These are phyloP conservation scores for Rhizopogon vinicolor DNA, from an alignment of 768 basidiomycete genomes.

Conservation along the genomic window DNA sequence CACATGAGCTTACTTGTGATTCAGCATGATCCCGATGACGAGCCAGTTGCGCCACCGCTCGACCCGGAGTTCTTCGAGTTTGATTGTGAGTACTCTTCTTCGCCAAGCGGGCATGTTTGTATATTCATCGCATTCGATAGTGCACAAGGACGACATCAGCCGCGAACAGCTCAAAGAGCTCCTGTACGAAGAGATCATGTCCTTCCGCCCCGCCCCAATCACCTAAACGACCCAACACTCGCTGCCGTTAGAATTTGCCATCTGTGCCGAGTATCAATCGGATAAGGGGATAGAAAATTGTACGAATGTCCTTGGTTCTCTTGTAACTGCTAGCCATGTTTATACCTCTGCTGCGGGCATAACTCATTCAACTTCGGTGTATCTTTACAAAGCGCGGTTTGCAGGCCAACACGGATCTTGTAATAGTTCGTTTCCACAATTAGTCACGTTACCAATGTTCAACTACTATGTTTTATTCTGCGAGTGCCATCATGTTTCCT, in stretches of 20 bases:
- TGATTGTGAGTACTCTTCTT: constrained; percentile 56
- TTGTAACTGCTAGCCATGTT: too few relatives aligned
- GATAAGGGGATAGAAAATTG: background rate
- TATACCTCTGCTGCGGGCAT: too few relatives aligned
- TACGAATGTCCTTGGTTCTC: too few relatives aligned
- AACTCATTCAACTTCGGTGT: too few relatives aligned
- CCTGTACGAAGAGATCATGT: constrained; percentile 92
- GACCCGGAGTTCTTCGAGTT: constrained; percentile 97
- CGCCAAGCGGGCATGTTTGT: background rate
- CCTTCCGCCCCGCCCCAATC: constrained; percentile 69
- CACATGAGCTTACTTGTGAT: constrained; percentile 4
- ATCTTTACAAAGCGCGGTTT: too few relatives aligned
- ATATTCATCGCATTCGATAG: constrained; percentile 30
- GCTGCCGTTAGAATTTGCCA: background rate
- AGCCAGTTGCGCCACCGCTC: constrained; percentile 93
- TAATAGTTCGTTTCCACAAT: too few relatives aligned
- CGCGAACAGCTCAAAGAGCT: constrained; percentile 94
- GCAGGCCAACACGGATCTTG: too few relatives aligned
- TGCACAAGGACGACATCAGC: constrained; percentile 94
- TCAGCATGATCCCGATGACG: constrained; percentile 94
- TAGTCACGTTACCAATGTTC: too few relatives aligned
- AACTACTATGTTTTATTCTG: too few relatives aligned
- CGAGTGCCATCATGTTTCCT: too few relatives aligned
- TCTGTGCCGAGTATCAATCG: background rate
- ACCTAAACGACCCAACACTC: constrained; percentile 18